Evolutionary conservation across 495 filamentous ascomycete genomes (phyloP), one percentile per base, ranked within the genome.

Genomic region (Neurospora sp.): DNA sequence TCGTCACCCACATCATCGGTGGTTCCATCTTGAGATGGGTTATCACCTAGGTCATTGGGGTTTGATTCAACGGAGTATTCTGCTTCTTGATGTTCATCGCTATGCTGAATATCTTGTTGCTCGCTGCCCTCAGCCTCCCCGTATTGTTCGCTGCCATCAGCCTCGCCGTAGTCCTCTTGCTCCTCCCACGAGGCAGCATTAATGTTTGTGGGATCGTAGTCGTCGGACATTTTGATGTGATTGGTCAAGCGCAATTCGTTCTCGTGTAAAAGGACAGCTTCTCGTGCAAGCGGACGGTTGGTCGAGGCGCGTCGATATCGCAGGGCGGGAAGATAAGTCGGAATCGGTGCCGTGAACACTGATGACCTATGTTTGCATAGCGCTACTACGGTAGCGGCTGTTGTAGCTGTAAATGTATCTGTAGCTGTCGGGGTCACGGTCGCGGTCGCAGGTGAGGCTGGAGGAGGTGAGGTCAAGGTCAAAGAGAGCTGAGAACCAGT

Each of bases 61-160:
- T 79, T 77, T 76, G 79, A 78, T 75, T 84, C 83, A 84, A 83
- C 76, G 82, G 82, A 77, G 80, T 84, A 82, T 80, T 83, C 77
- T 76, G 77, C 75, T 77, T 79, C 65, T 73, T 80, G 80, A 79
- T 83, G 76, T 78, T 85, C 75, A 78, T 81, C 82, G 83, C 83
- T 85, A 84, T 84, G 78, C 79, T 86, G 83, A 84, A 82, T 87
- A 84, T 88, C 83, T 78, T 86, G 82, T 78, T 81, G 78, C 75
- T 74, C 72, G 53, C 53, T 71, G 72, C 82, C 83, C 74, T 85
- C 83, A 61, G 53, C 53, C 22, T 61, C 53, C 53, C 53, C 81
- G 75, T 79, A 76, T 74, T 84, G 78, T 71, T 61, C 45, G 53
- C 12, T 72, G 76, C 83, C 85, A 77, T 86, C 84, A 74, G 79